phyloP scores from a whole-genome alignment of 768 basidiomycete species.

The Stropharia rugosoannulata region DNA sequence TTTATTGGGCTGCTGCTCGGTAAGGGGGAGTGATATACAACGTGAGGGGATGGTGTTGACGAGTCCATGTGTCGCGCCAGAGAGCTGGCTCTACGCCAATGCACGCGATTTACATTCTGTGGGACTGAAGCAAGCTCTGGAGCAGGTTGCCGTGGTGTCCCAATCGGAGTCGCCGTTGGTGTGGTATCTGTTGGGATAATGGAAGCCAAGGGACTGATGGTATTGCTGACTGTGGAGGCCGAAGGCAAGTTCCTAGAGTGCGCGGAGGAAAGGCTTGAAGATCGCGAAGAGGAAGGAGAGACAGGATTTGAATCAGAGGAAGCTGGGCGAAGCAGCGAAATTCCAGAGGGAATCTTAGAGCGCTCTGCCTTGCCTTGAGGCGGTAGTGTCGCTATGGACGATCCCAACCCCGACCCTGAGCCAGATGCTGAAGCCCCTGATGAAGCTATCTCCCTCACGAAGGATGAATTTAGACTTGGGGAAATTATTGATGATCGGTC shows the following conservation, averaged over 20 bases:
- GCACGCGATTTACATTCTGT: constrained; percentile 17
- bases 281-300: constrained; percentile 17
- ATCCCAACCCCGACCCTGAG: constrained; percentile 16
- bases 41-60: constrained; percentile 10
- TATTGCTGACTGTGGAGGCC: not conserved
- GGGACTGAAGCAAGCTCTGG: constrained; percentile 3
- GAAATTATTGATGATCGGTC: constrained; percentile 14
- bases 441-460: constrained; percentile 15
- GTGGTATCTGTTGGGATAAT: constrained; percentile 15
- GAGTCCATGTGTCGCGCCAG: constrained; percentile 15
- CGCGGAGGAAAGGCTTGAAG: constrained; percentile 21
- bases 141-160: constrained; percentile 17
- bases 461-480: constrained; percentile 18
- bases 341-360: constrained; percentile 32
- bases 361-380: constrained; percentile 6
- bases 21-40: constrained; percentile 1
- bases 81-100: constrained; percentile 25
- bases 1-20: not conserved
- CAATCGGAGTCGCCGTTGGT: constrained; percentile 24
- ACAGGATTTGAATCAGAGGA: constrained; percentile 3
- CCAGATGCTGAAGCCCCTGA: constrained; percentile 11
- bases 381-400: constrained; percentile 15
- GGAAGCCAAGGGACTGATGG: not conserved
- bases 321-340: constrained; percentile 31
- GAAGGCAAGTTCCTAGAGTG: not conserved